Evolutionary conservation across 1,139 yeast genomes (phyloP).

Genomic region (Blastobotrys malaysiensis): DNA sequence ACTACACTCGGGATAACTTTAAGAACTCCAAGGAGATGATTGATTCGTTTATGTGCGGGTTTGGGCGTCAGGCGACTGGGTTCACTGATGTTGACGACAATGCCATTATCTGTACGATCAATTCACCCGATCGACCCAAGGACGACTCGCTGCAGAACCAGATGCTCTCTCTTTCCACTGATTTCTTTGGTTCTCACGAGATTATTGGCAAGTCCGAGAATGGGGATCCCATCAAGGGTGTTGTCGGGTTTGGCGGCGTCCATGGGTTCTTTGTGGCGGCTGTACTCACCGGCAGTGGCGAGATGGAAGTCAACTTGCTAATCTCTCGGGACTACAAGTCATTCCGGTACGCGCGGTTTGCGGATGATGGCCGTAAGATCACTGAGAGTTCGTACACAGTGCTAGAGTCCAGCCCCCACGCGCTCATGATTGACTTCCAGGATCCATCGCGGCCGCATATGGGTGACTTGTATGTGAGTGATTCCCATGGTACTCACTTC

Average conservation of each 20-base stretch:
- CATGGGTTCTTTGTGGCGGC: slow-evolving; percentile 51
- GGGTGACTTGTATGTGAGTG: slow-evolving; percentile 51
- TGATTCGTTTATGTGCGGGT: slow-evolving; percentile 41
- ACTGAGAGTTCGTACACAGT: slow-evolving; percentile 44
- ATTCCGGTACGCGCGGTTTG: slow-evolving; percentile 51
- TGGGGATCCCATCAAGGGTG: slow-evolving; percentile 29
- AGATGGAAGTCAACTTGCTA: slow-evolving; percentile 42
- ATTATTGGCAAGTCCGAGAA: slow-evolving; percentile 29
- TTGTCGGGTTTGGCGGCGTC: slow-evolving; percentile 46
- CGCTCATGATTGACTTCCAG: slow-evolving; percentile 48
- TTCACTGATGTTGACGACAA: slow-evolving; percentile 40
- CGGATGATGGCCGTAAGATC: slow-evolving; percentile 35
- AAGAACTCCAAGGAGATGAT: slow-evolving; percentile 39
- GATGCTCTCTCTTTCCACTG: slow-evolving; percentile 45
- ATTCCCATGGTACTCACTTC: slow-evolving; percentile 58
- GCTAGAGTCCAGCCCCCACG: slow-evolving; percentile 51
- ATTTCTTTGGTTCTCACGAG: slow-evolving; percentile 45
- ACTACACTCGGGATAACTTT: slow-evolving; percentile 52
- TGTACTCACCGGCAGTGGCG: slow-evolving; percentile 22
- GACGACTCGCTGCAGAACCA: slow-evolving; percentile 34
- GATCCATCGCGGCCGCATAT: slow-evolving; percentile 19
- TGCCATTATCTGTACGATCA: slow-evolving; percentile 47
- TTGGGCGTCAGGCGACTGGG: slow-evolving; percentile 38
- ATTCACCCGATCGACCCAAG: slow-evolving; percentile 39
- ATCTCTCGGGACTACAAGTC: slow-evolving; percentile 54